phyloP scores from a whole-genome alignment of 2,329 filamentous ascomycete genomes.

The Colletotrichum sp. region DNA sequence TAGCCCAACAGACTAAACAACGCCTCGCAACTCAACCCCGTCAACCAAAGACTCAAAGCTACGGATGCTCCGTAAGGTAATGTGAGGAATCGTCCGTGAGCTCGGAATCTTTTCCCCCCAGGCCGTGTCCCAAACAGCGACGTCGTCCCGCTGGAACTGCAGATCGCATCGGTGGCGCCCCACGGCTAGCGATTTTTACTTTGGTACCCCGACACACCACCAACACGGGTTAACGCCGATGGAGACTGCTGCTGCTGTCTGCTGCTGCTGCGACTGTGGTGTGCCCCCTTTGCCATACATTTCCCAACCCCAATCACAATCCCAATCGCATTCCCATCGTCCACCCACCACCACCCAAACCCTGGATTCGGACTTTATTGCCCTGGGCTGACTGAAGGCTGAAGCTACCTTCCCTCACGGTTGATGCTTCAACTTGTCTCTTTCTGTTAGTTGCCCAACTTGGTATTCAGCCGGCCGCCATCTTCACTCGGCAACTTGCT shows the following conservation, averaged over 20 bases:
- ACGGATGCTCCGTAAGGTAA: not conserved
- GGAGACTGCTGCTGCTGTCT: not conserved
- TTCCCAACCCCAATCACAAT: not conserved
- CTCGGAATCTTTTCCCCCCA: not conserved
- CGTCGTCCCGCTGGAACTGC: conserved; percentile 5
- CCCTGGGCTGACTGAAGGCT: not conserved
- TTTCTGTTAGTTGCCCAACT: not conserved
- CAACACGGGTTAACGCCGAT: not conserved
- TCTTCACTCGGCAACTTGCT: not conserved
- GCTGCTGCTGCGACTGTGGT: not conserved
- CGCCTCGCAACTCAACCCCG: not conserved
- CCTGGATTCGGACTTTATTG: not conserved
- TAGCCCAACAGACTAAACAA: not conserved
- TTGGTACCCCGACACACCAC: not conserved
- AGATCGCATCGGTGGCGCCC: conserved; percentile 10
- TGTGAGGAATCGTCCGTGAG: not conserved
- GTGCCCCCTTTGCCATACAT: not conserved
- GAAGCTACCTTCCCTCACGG: not conserved
- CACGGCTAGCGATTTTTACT: not conserved
- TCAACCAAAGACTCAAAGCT: not conserved
- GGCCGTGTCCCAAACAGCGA: not conserved
- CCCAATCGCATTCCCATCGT: not conserved
- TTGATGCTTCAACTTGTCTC: not conserved
- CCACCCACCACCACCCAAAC: not conserved
- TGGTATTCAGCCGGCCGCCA: not conserved